Evolutionary conservation across 331 rosid genomes (phyloP).

Genomic region (Phaseolus coccineus): DNA sequence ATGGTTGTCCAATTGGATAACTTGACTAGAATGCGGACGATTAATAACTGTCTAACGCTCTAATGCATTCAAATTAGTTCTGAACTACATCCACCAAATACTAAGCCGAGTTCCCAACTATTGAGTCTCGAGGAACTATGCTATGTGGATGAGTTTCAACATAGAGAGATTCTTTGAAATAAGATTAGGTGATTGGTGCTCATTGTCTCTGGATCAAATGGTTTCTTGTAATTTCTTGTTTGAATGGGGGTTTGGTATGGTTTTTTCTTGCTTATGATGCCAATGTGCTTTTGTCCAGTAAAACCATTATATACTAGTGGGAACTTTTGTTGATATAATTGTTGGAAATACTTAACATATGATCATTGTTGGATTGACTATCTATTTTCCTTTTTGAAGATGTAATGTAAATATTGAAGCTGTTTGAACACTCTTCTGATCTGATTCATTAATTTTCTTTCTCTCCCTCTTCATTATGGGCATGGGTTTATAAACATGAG

Average conservation of each 20-base stretch:
- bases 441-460: slow-evolving; percentile 4
- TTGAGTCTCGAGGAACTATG: not conserved
- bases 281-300: not conserved
- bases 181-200: not conserved
- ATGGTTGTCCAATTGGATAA: not conserved
- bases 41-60: not conserved
- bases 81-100: not conserved
- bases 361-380: not conserved
- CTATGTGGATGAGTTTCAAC: not conserved
- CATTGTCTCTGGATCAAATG: not conserved
- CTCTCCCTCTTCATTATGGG: not conserved
- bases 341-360: not conserved
- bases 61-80: not conserved
- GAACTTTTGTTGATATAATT: slow-evolving; percentile 36
- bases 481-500: not conserved
- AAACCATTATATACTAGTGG: not conserved
- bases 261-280: not conserved
- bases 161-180: not conserved
- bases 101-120: not conserved
- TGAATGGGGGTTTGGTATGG: not conserved
- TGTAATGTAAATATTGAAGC: slow-evolving; percentile 17
- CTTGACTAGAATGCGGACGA: not conserved
- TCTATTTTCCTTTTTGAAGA: not conserved
- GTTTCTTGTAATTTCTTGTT: slow-evolving; percentile 9
- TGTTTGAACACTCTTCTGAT: slow-evolving; percentile 19